A percentile compares a stretch with the other conserved stretches of the same genome.
Conservation (phyloP, 2,329 filamentous ascomycete species). For the Colletotrichum magnum region DNA sequence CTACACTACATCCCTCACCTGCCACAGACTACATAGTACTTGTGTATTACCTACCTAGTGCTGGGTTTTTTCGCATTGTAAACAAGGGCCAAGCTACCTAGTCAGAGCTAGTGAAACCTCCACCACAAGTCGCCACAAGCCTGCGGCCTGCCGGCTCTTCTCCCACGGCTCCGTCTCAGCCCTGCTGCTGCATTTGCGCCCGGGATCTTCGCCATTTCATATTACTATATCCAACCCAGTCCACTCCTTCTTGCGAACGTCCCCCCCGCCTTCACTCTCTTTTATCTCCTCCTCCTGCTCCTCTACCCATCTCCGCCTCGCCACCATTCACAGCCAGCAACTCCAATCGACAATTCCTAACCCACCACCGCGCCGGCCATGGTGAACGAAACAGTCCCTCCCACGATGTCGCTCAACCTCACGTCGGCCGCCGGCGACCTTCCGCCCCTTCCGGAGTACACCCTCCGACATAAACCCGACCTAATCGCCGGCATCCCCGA, state of each 20-base stretch:
- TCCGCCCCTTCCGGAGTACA: constrained; percentile 89
- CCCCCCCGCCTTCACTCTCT: constrained; percentile 6
- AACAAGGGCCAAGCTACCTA: constrained; percentile 37
- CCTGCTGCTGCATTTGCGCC: constrained; percentile 34
- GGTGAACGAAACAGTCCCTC: constrained; percentile 54
- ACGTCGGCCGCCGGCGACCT: constrained; percentile 72
- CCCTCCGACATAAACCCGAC: constrained; percentile 76
- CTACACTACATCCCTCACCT: background rate
- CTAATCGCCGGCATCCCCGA: constrained; percentile 86
- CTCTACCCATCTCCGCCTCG: background rate
- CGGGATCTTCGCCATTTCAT: constrained; percentile 29
- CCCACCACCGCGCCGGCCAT: constrained; percentile 46
- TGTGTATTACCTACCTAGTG: background rate
- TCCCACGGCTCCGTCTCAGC: constrained; percentile 31
- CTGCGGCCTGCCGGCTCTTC: constrained; percentile 21
- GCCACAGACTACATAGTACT: background rate
- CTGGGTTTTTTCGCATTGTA: constrained; percentile 26
- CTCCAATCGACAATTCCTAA: background rate
- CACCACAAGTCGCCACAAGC: constrained; percentile 36
- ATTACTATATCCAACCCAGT: constrained; percentile 21
- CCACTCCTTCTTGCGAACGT: constrained; percentile 18
- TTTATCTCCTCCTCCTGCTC: background rate
- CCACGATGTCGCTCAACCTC: constrained; percentile 63
- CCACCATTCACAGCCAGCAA: background rate
- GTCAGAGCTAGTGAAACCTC: constrained; percentile 39